Evolutionary conservation across 2,329 filamentous ascomycete genomes (phyloP).

Genomic region (Aspergillus sp.): DNA sequence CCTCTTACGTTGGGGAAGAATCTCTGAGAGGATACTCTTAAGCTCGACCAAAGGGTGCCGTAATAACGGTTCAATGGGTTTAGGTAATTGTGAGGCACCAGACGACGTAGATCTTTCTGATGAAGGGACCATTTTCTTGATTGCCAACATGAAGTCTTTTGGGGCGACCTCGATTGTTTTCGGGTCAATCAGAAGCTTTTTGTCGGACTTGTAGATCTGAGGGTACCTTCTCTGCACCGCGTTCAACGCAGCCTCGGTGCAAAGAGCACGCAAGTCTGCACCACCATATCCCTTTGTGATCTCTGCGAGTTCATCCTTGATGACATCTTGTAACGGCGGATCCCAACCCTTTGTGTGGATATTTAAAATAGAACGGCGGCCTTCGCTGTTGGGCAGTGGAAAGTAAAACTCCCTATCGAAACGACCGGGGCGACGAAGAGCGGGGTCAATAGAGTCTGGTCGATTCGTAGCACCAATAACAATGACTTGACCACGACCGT

Average conservation of each 20-base stretch:
- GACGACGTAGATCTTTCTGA: slow-evolving; percentile 88
- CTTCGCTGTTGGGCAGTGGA: slow-evolving; percentile 78
- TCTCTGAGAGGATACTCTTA: slow-evolving; percentile 66
- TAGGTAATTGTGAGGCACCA: slow-evolving; percentile 76
- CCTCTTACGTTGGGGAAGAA: slow-evolving; percentile 82
- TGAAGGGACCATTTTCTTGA: slow-evolving; percentile 94
- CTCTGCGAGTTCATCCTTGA: slow-evolving; percentile 79
- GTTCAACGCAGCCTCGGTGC: slow-evolving; percentile 93
- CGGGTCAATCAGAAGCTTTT: slow-evolving; percentile 87
- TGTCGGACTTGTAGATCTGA: slow-evolving; percentile 87
- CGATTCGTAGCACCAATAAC: slow-evolving; percentile 98
- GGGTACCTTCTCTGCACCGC: slow-evolving; percentile 94
- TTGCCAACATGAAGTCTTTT: slow-evolving; percentile 94
- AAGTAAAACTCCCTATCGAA: slow-evolving; percentile 99
- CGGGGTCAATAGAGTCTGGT: slow-evolving; percentile 93
- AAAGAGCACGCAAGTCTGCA: slow-evolving; percentile 89
- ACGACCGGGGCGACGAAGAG: slow-evolving; percentile 86
- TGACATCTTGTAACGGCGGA: slow-evolving; percentile 66
- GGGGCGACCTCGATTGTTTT: slow-evolving; percentile 81
- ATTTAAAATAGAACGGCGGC: slow-evolving; percentile 81
- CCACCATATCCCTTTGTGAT: slow-evolving; percentile 95
- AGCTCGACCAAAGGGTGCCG: slow-evolving; percentile 70
- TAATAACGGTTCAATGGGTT: slow-evolving; percentile 77
- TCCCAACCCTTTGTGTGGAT: slow-evolving; percentile 97
- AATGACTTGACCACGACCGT: slow-evolving; percentile 95